Base-by-base conservation (phyloP, 768 basidiomycete species). In the Termitomyces sp. region DNA sequence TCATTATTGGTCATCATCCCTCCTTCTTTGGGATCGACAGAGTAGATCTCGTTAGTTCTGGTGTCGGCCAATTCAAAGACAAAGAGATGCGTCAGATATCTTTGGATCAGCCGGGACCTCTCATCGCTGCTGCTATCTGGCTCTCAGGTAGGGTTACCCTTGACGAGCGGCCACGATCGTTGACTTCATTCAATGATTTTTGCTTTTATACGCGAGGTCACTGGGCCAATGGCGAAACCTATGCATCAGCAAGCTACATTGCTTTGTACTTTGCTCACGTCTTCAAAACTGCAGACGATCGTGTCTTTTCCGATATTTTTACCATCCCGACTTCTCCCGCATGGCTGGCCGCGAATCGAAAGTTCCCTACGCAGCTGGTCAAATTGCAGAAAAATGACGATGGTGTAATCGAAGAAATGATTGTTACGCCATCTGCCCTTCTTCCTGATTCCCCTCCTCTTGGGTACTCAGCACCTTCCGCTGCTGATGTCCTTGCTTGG, bases 31-130 rank as follows among this genome's bases (percentile, higher is more conserved):
- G n/a, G 3, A 43, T 54, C 5, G 43, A 38, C 36, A 48, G 54
- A 43, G 43, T 60, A 1, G 60, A 55, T 7, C 34, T 60, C 5
- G 54, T 60, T 20, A 48, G 15, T 46, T 55, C 52, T 36, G 60
- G 52, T 4, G 46, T 55, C 1, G 53, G 53, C 14, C 45, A 55
- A 25, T 60, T 53, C 25, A 47, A 36, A 32, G 59, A 60, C 7
- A 31, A 11, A 14, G 45, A 60, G 11, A 60, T 60, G 59, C 29
- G 49, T 12, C 48, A 50, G 17, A 59, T 60, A 60, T 31, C 52
- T 8, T n/a, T 60, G 29, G 53, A 55, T 29, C 46, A 60, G 46
- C 49, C 31, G 0, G 50, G 29, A 17, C 40, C 42, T 11, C 25
- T 38, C 29, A 46, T 59, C 15, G 50, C 50, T n/a, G 42, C 50